Evolutionary conservation across 164 flowering plant genomes (phyloP), one percentile per base, ranked within the genome.

Genomic region (Warburgia ugandensis): DNA sequence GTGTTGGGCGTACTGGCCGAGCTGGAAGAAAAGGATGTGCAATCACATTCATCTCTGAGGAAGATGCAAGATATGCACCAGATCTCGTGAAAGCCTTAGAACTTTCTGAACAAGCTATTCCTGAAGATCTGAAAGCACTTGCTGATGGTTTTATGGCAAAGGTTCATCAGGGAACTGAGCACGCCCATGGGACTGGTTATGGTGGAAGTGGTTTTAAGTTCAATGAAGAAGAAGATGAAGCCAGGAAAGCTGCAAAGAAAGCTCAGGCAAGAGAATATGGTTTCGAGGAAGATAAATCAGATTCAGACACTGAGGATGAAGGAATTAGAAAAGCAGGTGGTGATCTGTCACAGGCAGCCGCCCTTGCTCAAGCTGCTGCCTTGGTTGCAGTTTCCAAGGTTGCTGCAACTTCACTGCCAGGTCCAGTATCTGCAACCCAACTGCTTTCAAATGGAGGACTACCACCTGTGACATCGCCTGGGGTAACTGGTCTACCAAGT

Each of bases 241-340:
- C 74, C 35, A 79, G 92, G 64, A 82, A 44, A 71, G 96, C 97
- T 28, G 97, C 92, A 5, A 90, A 90, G 80, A 90, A 90, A 68
- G 97, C 97, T 33, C 97, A 90, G 68, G 96, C 96, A n/a, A 86
- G 74, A 48, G 97, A 79, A 52, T 84, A 90, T 69, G 97, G 97
- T 6, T 90, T 79, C 52, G 97, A 86, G 79, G 96, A 84, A 56
- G 96, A 86, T 50, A 86, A 81, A 59, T 86, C 97, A 19, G 97
- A 90, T 64, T 86, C 97, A 27, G 97, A 90, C 17, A 80, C 81
- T 60, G 97, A 90, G 14, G 84, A 86, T 69, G 97, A 80, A 4
- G 92, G 81, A 33, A 65, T 90, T 19, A 71, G 89, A n/a, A 86
- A 83, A 74, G 80, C 86, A 27, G 86, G 88, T 50, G 84, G 78